Base-by-base conservation (phyloP, 1,284 basidiomycete species). In the Marasmius oreades region DNA sequence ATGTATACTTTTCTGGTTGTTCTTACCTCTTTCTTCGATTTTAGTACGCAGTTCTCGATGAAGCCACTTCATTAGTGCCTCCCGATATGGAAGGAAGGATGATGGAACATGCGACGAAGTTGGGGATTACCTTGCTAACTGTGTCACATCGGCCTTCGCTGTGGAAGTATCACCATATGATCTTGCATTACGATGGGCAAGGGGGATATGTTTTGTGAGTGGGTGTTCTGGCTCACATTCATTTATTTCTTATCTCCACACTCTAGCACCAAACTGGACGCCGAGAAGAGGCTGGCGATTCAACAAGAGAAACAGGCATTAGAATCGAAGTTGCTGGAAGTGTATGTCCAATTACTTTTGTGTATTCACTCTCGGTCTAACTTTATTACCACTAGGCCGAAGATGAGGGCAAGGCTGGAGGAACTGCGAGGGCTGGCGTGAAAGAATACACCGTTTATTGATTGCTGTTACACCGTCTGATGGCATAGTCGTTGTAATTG, bases 31-130 rank as follows among this genome's bases (percentile, higher is more conserved):
- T 20, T 24, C 60, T 52, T 43, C 47, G 24, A n/a, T n/a, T 56
- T 26, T 56, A 95, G 92, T 98, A 96, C 65, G 96, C 95, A 4
- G 95, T 99, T 55, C 78, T 98, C 44, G 96, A 98, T 67, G 96
- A 99, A 70, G 96, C 95, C 61, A 98, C 96, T 1, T 92, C 89
- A 11, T 86, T 96, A 0, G 95, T 99, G 11, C 95, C 95, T 5
- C 82, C 91, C 16, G 93, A 96, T 57, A 88, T 97, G 69, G 96
- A 98, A 71, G 92, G 89, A 55, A 77, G 84, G 73, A 97, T 98
- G 93, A 99, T 98, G 86, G 92, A 95, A 67, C 85, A 93, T 66
- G 96, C 95, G 1, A 94, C 92, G 0, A 76, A 79, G 46, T 77
- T 96, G 18, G 91, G 90, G 1, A 96, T 96, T 65, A 96, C 94